Conservation (phyloP, 2,329 filamentous ascomycete species). For the Aspergillus neotritici region DNA sequence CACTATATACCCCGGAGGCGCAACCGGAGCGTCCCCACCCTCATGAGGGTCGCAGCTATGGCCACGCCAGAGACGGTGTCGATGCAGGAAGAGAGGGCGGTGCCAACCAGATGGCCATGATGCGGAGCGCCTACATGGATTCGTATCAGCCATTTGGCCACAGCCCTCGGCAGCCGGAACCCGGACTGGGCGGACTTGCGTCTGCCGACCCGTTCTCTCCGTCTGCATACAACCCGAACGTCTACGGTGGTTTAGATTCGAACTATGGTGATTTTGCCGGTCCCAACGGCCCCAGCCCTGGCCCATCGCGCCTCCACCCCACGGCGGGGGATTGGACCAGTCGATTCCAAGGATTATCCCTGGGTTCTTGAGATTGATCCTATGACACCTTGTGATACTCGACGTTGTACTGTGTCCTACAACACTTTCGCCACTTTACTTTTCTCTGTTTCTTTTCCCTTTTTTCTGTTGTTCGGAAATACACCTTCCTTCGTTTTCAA, state of each 20-base stretch:
- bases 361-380: slow-evolving; percentile 49
- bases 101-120: slow-evolving; percentile 22
- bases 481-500: slow-evolving; percentile 3
- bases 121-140: slow-evolving; percentile 33
- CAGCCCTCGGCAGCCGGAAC: slow-evolving; percentile 28
- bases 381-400: no score
- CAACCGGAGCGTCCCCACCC: slow-evolving; percentile 39
- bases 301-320: slow-evolving; percentile 28
- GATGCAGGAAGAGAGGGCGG: slow-evolving; percentile 26
- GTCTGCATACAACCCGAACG: slow-evolving; percentile 20
- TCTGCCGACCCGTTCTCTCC: slow-evolving; percentile 34
- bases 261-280: slow-evolving; percentile 28
- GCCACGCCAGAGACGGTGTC: slow-evolving; percentile 25
- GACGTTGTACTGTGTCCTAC: no score
- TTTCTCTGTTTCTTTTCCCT: background rate
- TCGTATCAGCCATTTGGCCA: slow-evolving; percentile 34
- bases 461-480: background rate
- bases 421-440: background rate
- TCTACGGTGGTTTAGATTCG: slow-evolving; percentile 37
- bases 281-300: slow-evolving; percentile 31
- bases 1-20: slow-evolving; percentile 48
- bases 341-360: slow-evolving; percentile 65
- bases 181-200: slow-evolving; percentile 24
- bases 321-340: slow-evolving; percentile 54
- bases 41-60: slow-evolving; percentile 29